Evolutionary conservation across 140 eudicot genomes (phyloP).

Genomic region (Senecio squalidus): DNA sequence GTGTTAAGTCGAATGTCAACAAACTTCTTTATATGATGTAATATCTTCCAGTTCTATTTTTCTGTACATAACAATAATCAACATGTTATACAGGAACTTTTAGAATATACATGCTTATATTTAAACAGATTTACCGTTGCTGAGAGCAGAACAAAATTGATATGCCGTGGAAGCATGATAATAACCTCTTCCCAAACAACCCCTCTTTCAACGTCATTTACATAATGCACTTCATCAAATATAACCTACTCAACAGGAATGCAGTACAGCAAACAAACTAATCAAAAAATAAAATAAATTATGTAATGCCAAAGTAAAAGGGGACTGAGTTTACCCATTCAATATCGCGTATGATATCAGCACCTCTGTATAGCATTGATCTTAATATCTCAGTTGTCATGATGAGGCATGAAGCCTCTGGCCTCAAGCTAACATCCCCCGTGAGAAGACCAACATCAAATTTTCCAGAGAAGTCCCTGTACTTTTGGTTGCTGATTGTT

Average conservation of each 20-base stretch:
- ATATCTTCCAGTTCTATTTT: not conserved
- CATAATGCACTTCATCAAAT: conserved; percentile 99
- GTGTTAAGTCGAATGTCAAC: not conserved
- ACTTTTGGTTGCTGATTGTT: conserved; percentile 97
- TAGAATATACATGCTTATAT: conserved; percentile 28
- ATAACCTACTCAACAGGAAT: conserved; percentile 61
- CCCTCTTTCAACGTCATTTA: conserved; percentile 97
- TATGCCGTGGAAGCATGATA: conserved; percentile 96
- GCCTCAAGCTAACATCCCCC: conserved; percentile 97
- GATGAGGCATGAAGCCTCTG: conserved; percentile 95
- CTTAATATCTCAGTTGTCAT: conserved; percentile 97
- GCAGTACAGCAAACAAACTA: conserved; percentile 1
- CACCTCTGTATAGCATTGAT: conserved; percentile 96
- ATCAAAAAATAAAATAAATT: not conserved
- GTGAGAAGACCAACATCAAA: conserved; percentile 98
- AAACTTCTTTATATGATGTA: not conserved
- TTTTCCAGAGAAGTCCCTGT: conserved; percentile 84
- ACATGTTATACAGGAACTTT: not conserved
- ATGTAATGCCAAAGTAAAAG: conserved; percentile 1
- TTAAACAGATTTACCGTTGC: conserved; percentile 65
- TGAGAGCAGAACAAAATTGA: conserved; percentile 90
- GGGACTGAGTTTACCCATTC: conserved; percentile 70
- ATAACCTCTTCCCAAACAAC: conserved; percentile 99
- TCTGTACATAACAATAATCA: conserved; percentile 43
- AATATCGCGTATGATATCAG: conserved; percentile 95